Evolutionary conservation across 1,284 basidiomycete genomes (phyloP), one percentile per base, ranked within the genome.

Genomic region (Sanghuangporus sanghuang): DNA sequence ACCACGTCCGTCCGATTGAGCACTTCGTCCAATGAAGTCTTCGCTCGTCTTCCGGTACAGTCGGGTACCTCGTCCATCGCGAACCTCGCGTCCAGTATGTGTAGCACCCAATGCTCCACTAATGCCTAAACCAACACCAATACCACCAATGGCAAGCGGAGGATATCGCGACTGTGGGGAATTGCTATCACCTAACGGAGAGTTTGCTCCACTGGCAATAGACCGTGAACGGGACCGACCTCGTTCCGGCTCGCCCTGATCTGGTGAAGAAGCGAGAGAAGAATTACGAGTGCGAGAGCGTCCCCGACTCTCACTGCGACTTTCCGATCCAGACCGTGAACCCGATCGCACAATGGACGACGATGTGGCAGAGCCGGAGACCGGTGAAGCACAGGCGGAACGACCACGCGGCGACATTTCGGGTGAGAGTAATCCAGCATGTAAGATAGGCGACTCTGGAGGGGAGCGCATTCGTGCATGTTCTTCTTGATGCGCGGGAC

Each of bases 11-110:
- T 60, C 23, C 23, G 48, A 32, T 50, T 46, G 18, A 27, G 56
- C 27, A 27, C 56, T 35, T 54, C 32, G 35, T 36, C 53, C 53
- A 53, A 66, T 63, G 38, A 36, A 61, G 46, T 66, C 65, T 56
- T 66, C 65, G 27, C 65, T 66, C 46, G 65, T 66, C 57, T 66
- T 66, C 27, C 65, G 59, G 50, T 66, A 66, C 36, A 66, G 35
- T 38, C 61, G 55, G 21, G 44, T 39, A 35, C 65, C 65, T 6
- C 65, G 56, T 21, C 61, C 61, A 46, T 66, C 65, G 12, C 65
- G 61, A 11, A 66, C 50, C 46, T 66, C 65, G 18, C 65, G 61
- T 21, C 60, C 61, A 39, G 49, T 65, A 42, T 65, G 60, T n/a
- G 48, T 36, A 14, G 49, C 53, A 39, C 64, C 48, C 18, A 62